Percentiles rank a stretch among this genome's conserved stretches.
phyloP scores from a whole-genome alignment of 2,329 filamentous ascomycete genomes.

The Trichoderma endophyticum region DNA sequence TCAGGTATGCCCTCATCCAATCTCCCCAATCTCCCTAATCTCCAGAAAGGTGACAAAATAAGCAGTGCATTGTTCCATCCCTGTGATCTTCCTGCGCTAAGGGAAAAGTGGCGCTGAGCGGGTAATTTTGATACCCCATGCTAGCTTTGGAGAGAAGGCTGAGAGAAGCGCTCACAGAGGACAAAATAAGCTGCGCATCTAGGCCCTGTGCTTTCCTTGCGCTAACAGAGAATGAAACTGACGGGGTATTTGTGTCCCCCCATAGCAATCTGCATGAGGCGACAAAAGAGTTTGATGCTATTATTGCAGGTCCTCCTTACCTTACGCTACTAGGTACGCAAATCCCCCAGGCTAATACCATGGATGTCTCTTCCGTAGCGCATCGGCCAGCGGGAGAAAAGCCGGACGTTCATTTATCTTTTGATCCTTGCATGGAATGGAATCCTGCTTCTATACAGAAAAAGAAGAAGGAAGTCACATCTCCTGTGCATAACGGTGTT shows the following conservation, averaged over 20 bases:
- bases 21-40: no score
- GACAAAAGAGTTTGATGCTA: neutral
- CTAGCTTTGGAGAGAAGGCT: neutral
- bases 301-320: neutral
- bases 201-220: neutral
- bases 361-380: neutral
- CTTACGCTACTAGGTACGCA: no score
- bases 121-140: neutral
- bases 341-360: neutral
- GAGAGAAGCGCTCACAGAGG: neutral
- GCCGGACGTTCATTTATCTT: neutral
- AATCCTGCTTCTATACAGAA: neutral
- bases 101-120: neutral
- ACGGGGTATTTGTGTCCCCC: neutral
- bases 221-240: neutral
- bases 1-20: neutral
- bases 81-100: neutral
- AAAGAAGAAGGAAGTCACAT: neutral
- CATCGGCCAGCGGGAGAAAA: neutral
- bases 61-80: neutral
- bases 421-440: neutral
- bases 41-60: neutral
- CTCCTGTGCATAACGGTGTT: neutral
- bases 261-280: neutral
- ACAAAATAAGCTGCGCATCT: neutral